These are phyloP conservation scores for Brasenia schreberi DNA, from an alignment of 164 flowering plant species.

Conservation along the genomic window DNA sequence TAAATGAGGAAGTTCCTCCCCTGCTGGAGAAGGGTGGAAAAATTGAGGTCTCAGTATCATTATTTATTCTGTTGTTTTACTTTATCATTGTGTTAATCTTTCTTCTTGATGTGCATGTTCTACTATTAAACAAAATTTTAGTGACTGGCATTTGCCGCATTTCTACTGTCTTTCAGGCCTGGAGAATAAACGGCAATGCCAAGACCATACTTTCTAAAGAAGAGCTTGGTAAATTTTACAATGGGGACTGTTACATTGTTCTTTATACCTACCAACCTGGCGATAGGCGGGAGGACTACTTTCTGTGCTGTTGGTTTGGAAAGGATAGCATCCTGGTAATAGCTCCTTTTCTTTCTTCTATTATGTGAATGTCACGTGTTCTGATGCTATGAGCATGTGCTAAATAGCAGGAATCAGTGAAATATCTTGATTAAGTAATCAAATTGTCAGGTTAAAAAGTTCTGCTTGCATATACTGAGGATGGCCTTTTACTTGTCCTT, in stretches of 20 bases:
- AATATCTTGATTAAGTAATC: neutral
- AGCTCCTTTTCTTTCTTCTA: neutral
- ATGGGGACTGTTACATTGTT: slow-evolving; percentile 94
- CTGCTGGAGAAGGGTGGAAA: slow-evolving; percentile 91
- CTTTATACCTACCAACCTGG: slow-evolving; percentile 89
- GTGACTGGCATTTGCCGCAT: neutral
- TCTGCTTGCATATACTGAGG: neutral
- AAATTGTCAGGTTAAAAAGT: too few species aligned
- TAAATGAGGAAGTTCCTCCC: slow-evolving; percentile 86
- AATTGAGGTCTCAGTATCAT: slow-evolving; percentile 45
- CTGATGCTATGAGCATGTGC: too few species aligned
- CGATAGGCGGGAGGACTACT: slow-evolving; percentile 88
- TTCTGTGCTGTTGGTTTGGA: slow-evolving; percentile 88
- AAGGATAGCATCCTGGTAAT: slow-evolving; percentile 87
- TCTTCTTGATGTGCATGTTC: too few species aligned
- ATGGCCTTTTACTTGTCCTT: neutral
- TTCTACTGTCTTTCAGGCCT: slow-evolving; percentile 41
- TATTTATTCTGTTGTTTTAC: neutral
- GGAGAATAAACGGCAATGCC: slow-evolving; percentile 85
- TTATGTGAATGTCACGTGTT: neutral
- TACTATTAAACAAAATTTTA: neutral
- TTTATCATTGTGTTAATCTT: neutral
- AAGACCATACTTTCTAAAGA: slow-evolving; percentile 77
- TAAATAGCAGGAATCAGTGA: too few species aligned
- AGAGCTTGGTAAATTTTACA: slow-evolving; percentile 87